phyloP scores from a whole-genome alignment of 1,284 basidiomycete genomes.

The Leccinum griseonigrum region DNA sequence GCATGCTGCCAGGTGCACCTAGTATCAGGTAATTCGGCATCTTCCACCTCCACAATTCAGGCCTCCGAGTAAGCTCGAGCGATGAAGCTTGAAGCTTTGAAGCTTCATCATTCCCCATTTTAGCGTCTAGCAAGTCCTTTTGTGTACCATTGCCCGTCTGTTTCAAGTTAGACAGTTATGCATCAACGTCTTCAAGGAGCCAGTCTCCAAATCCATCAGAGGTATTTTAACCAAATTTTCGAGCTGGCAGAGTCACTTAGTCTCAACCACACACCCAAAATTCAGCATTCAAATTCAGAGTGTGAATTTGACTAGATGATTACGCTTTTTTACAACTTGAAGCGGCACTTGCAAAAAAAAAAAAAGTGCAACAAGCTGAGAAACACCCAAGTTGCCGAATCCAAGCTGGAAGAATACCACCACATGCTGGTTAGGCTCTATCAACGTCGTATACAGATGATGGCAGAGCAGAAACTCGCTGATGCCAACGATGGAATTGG shows the following conservation, averaged over 20 bases:
- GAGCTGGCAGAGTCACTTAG: not conserved
- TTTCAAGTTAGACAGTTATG: not conserved
- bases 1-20: not conserved
- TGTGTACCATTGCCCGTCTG: not conserved
- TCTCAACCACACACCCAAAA: not conserved
- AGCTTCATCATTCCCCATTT: not conserved
- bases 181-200: not conserved
- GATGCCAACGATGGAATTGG: not conserved
- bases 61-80: too few species aligned
- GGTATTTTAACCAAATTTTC: not conserved
- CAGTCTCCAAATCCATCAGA: not conserved
- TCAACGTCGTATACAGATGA: not conserved
- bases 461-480: not conserved
- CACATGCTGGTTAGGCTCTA: not conserved
- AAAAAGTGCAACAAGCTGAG: not conserved
- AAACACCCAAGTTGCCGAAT: not conserved
- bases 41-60: too few species aligned
- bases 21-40: not conserved
- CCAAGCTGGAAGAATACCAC: not conserved
- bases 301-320: not conserved
- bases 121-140: not conserved
- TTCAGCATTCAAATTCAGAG: not conserved
- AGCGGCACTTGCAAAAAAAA: not conserved
- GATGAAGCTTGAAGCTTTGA: too few species aligned
- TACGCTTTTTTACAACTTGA: not conserved